phyloP scores from a whole-genome alignment of 345 rosid genomes.

The Punica granatum region DNA sequence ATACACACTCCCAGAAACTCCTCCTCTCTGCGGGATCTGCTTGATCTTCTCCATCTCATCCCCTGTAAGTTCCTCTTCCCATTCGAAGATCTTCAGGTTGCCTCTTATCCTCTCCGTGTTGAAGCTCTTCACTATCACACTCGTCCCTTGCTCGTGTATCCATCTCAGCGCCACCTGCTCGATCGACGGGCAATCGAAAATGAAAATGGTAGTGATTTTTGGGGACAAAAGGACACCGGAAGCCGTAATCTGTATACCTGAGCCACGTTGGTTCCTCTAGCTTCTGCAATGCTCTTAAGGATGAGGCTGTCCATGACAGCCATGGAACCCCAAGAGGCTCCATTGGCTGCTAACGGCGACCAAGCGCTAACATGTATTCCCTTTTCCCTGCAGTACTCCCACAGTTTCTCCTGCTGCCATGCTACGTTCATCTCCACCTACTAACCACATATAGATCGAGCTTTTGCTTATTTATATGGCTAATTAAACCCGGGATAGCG shows the following conservation, averaged over 20 bases:
- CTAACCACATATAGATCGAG: neutral
- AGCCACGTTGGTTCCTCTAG: neutral
- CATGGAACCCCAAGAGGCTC: conserved; percentile 13
- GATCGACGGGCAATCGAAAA: neutral
- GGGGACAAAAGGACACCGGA: too few species aligned
- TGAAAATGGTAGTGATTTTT: neutral
- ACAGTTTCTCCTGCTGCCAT: conserved; percentile 14
- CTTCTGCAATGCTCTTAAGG: conserved; percentile 2
- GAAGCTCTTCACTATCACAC: conserved; percentile 2
- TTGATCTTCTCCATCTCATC: conserved; percentile 6
- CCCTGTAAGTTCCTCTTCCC: neutral
- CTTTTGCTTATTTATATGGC: neutral
- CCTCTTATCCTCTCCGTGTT: conserved; percentile 4
- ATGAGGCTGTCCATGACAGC: conserved; percentile 6
- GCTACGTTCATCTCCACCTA: conserved; percentile 19
- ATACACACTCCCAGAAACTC: neutral
- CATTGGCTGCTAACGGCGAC: conserved; percentile 16
- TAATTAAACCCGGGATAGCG: too few species aligned
- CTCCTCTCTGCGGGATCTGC: conserved; percentile 2
- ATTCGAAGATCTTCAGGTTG: conserved; percentile 8
- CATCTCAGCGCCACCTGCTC: conserved; percentile 1
- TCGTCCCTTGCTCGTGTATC: neutral
- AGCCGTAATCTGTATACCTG: neutral
- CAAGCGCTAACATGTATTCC: conserved; percentile 8
- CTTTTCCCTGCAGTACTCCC: conserved; percentile 10